phyloP scores from a whole-genome alignment of 2,329 filamentous ascomycete species.

The Huntiella omanensis region DNA sequence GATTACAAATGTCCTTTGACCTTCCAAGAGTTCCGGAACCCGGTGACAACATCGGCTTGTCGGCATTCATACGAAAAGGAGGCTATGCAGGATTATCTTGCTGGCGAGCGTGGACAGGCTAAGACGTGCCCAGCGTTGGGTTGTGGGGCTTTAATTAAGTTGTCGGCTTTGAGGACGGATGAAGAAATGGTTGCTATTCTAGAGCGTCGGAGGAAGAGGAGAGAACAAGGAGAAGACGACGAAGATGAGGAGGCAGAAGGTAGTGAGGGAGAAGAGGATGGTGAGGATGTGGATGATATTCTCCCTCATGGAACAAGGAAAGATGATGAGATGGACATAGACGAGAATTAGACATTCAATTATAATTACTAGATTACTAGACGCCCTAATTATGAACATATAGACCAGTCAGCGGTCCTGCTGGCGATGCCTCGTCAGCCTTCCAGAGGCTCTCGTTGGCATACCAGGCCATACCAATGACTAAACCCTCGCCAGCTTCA shows the following conservation, averaged over 20 bases:
- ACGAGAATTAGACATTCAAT: not conserved
- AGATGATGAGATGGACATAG: not conserved
- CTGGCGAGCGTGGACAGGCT: slow-evolving; percentile 30
- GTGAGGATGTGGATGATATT: slow-evolving; percentile 3
- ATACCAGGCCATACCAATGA: slow-evolving; percentile 9
- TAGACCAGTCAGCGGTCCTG: not conserved
- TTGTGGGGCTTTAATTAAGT: slow-evolving; percentile 24
- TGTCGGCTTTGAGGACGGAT: not conserved
- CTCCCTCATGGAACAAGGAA: slow-evolving; percentile 1
- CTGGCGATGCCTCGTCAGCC: not conserved
- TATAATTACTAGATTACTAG: not conserved
- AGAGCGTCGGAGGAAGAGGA: slow-evolving; percentile 3
- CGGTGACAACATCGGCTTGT: slow-evolving; percentile 47
- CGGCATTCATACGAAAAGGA: slow-evolving; percentile 53
- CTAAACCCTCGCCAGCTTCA: not conserved
- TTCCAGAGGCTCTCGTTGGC: not conserved
- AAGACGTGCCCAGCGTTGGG: slow-evolving; percentile 1
- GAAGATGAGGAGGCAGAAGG: slow-evolving; percentile 4
- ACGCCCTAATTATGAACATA: slow-evolving; percentile 1
- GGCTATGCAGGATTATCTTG: slow-evolving; percentile 39
- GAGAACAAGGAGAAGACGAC: not conserved
- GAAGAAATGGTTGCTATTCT: slow-evolving; percentile 5
- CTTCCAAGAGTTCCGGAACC: slow-evolving; percentile 42
- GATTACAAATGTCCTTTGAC: slow-evolving; percentile 55
- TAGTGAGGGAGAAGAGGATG: slow-evolving; percentile 6